phyloP scores from a whole-genome alignment of 1,139 yeast genomes.

The Yamadazyma trypodendri region DNA sequence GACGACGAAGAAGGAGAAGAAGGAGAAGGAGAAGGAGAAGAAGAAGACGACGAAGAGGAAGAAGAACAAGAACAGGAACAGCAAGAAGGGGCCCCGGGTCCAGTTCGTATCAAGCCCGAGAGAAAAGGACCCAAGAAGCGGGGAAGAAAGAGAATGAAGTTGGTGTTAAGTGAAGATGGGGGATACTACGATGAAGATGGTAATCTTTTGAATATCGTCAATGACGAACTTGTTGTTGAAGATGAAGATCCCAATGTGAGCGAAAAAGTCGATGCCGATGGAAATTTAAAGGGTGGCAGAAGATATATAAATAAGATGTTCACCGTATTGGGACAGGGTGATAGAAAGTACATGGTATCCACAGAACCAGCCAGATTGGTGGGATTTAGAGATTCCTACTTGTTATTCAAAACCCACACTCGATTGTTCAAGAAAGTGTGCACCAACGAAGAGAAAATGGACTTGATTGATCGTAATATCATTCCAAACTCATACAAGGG shows the following conservation, averaged over 20 bases:
- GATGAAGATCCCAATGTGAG: conserved; percentile 77
- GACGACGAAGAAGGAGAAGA: conserved; percentile 24
- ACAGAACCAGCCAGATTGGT: conserved; percentile 95
- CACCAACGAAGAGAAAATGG: conserved; percentile 76
- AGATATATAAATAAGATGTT: conserved; percentile 79
- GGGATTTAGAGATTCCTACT: conserved; percentile 91
- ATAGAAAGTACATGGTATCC: conserved; percentile 78
- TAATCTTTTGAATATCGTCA: conserved; percentile 52
- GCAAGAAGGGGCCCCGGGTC: conserved; percentile 15
- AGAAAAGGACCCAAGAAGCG: conserved; percentile 35
- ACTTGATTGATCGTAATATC: conserved; percentile 75
- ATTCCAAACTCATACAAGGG: conserved; percentile 92
- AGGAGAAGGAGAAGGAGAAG: conserved; percentile 25
- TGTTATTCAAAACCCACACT: conserved; percentile 82
- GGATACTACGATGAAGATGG: conserved; percentile 49
- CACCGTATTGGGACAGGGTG: conserved; percentile 72
- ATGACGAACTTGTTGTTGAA: conserved; percentile 81
- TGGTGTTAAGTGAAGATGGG: conserved; percentile 37
- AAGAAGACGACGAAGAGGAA: conserved; percentile 23
- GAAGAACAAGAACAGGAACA: conserved; percentile 19
- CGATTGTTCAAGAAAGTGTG: conserved; percentile 72
- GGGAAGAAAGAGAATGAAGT: conserved; percentile 47
- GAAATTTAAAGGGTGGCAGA: conserved; percentile 73
- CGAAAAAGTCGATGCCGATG: conserved; percentile 65
- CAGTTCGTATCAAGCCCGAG: not conserved